A percentile compares a stretch with the other conserved stretches of the same genome.
These are phyloP conservation scores for Cylindrotheca closterium DNA, from an alignment of 108 stramenopile genomes.

Conservation along the genomic window DNA sequence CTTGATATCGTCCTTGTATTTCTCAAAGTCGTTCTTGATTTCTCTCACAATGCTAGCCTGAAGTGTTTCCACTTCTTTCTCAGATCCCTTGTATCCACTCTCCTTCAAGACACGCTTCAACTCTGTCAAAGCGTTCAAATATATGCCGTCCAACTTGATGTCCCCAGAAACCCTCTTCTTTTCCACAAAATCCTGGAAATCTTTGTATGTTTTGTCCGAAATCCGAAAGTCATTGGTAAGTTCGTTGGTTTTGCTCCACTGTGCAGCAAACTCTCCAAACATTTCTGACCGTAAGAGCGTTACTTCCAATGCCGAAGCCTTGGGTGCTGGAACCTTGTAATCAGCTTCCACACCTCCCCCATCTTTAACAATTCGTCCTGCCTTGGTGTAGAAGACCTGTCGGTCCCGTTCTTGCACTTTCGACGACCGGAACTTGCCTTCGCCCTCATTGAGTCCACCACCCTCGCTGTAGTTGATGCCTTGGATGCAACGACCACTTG, in stretches of 20 bases:
- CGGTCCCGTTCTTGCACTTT: conserved; percentile 72
- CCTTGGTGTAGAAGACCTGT: conserved; percentile 67
- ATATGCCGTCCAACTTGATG: conserved; percentile 72
- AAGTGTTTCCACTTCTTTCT: conserved; percentile 63
- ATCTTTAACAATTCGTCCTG: conserved; percentile 78
- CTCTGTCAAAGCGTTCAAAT: conserved; percentile 58
- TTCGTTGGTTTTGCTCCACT: conserved; percentile 76
- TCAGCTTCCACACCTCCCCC: conserved; percentile 94
- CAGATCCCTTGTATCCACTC: conserved; percentile 67
- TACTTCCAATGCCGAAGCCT: conserved; percentile 83
- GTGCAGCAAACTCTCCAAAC: conserved; percentile 80
- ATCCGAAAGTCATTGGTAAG: conserved; percentile 77
- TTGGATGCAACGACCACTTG: conserved; percentile 92
- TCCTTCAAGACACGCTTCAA: conserved; percentile 66
- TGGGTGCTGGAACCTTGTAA: conserved; percentile 81
- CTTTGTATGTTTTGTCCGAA: conserved; percentile 67
- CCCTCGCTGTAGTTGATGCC: conserved; percentile 86
- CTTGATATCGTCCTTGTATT: conserved; percentile 80
- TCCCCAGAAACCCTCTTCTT: conserved; percentile 66
- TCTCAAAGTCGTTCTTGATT: conserved; percentile 76
- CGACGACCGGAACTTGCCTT: conserved; percentile 47
- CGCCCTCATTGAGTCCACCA: conserved; percentile 30
- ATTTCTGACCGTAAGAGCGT: conserved; percentile 74
- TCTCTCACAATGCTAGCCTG: conserved; percentile 70
- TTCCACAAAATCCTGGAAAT: conserved; percentile 74